Evolutionary conservation across 2,329 filamentous ascomycete species (phyloP), one percentile per base, ranked within the genome.

Genomic region (Ophiocordyceps sinensis): DNA sequence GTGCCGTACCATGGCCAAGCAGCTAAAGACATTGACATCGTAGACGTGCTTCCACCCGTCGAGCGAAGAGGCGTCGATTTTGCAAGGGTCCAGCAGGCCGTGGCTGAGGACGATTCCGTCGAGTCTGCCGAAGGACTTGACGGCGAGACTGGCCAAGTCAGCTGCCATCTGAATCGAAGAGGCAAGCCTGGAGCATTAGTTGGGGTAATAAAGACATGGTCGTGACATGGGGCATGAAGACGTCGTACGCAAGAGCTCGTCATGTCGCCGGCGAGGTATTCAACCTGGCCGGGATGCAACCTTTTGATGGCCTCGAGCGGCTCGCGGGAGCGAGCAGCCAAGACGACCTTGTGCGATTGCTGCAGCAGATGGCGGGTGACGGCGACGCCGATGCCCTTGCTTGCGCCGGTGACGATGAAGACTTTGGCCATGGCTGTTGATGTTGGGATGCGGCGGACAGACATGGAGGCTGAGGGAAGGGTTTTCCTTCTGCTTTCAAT

Each of bases 101-200:
- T 98, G 91, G 59, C 96, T 96, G 46, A 96, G 65, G 12, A 98
- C 76, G 36, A 98, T 58, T 2, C 79, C 82, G 55, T 98, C 87
- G 5, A 98, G 62, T 38, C 66, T 68, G 10, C 79, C 81, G 58
- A 85, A 96, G 0, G 73, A 64, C 26, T 72, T 63, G 11, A 82
- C 54, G 0, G 87, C 82, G 1, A 78, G 62, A 4, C 79, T 67
- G 5, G 85, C 75, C 5, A 82, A 73, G 53, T 73, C 73, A 1
- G 70, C 59, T 4, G 76, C 73, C 26, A 82, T 60, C 71, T 74
- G 42, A 14, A 5, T 9, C 6, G 23, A 4, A 26, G 23, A 7
- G 2, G 23, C 23, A 26, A 26, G 23, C 23, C 5, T 9, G 5
- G 23, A 9, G 23, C 23, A 26, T 26, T 26, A 26, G 23, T n/a